phyloP scores from a whole-genome alignment of 176 grass and related monocot species.

The Musa schizocarpa region DNA sequence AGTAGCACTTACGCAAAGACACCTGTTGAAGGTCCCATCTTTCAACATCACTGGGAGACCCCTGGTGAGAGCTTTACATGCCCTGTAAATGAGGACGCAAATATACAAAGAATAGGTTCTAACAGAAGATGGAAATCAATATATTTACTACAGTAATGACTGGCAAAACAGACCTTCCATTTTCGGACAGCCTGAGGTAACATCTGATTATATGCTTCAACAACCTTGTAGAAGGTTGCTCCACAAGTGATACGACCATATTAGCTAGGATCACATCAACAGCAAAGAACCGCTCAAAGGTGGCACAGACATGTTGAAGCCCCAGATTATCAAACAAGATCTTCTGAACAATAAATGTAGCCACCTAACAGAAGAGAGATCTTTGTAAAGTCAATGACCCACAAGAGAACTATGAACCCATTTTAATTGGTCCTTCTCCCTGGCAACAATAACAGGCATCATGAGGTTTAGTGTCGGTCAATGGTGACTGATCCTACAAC shows the following conservation, averaged over 20 bases:
- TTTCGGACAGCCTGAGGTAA: slow-evolving; percentile 81
- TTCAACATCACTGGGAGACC: slow-evolving; percentile 50
- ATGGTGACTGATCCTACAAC: no score
- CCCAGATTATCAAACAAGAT: slow-evolving; percentile 75
- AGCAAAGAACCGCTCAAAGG: slow-evolving; percentile 59
- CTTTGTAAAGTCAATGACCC: background rate
- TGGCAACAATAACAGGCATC: no score
- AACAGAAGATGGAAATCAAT: background rate
- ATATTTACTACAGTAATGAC: background rate
- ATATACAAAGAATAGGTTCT: background rate
- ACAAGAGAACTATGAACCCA: background rate
- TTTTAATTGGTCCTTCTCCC: no score
- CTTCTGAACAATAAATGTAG: slow-evolving; percentile 90
- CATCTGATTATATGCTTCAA: slow-evolving; percentile 85
- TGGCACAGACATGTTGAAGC: slow-evolving; percentile 52
- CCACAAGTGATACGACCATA: slow-evolving; percentile 63
- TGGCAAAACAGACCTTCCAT: slow-evolving; percentile 37
- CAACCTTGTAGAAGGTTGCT: slow-evolving; percentile 57
- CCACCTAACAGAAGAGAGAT: slow-evolving; percentile 35
- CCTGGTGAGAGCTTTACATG: slow-evolving; percentile 42
- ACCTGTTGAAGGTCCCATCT: slow-evolving; percentile 57
- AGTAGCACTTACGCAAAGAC: slow-evolving; percentile 46
- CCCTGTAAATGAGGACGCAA: slow-evolving; percentile 29
- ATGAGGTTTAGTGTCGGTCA: no score
- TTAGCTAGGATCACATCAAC: slow-evolving; percentile 51